Conservation (phyloP, 2,329 filamentous ascomycete genomes). For the Talaromyces amestolkiae region DNA sequence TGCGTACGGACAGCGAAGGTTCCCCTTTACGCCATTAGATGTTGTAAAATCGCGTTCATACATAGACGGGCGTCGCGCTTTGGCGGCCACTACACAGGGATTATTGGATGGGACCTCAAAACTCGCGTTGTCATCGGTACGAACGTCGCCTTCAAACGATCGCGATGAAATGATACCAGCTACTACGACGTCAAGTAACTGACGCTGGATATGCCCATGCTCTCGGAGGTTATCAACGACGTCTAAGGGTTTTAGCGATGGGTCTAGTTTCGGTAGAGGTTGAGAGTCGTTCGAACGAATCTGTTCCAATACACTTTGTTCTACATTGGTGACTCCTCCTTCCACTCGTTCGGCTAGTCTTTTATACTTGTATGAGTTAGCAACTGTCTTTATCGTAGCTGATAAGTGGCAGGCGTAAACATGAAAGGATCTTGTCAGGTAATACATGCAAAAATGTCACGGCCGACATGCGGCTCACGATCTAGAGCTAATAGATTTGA, state of each 20-base stretch:
- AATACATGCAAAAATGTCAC: slow-evolving; percentile 64
- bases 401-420: slow-evolving; percentile 21
- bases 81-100: slow-evolving; percentile 40
- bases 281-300: slow-evolving; percentile 32
- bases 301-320: slow-evolving; percentile 30
- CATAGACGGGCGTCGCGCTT: slow-evolving; percentile 61
- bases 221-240: slow-evolving; percentile 57
- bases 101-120: slow-evolving; percentile 33
- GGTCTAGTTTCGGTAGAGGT: slow-evolving; percentile 47
- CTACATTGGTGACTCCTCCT: slow-evolving; percentile 32
- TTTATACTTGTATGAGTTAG: slow-evolving; percentile 37
- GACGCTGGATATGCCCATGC: slow-evolving; percentile 64
- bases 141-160: slow-evolving; percentile 9
- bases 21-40: slow-evolving; percentile 74
- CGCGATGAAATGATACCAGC: slow-evolving; percentile 28
- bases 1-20: slow-evolving; percentile 77
- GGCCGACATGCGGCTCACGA: slow-evolving; percentile 64
- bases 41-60: slow-evolving; percentile 85
- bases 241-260: slow-evolving; percentile 63
- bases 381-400: slow-evolving; percentile 15
- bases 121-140: slow-evolving; percentile 26
- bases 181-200: slow-evolving; percentile 37
- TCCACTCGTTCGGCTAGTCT: slow-evolving; percentile 34
- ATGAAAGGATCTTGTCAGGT: slow-evolving; percentile 46
- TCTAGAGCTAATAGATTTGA: slow-evolving; percentile 71